A percentile compares a stretch with the other conserved stretches of the same genome.
phyloP scores from a whole-genome alignment of 805 yeast genomes.

The Kodamaea sagamina region DNA sequence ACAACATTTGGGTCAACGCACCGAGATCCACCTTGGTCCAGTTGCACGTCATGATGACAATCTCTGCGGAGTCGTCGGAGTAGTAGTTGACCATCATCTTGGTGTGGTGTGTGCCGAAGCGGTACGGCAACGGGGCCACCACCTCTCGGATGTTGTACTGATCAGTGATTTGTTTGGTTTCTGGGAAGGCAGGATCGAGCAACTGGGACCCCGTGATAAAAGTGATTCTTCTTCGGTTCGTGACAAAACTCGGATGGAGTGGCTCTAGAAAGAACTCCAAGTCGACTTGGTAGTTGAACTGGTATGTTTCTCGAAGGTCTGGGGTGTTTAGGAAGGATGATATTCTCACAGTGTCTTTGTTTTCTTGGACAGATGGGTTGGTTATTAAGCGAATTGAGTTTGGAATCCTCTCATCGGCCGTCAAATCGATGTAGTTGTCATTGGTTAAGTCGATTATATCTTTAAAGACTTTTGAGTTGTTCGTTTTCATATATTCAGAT shows the following conservation, averaged over 20 bases:
- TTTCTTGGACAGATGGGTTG: constrained; percentile 24
- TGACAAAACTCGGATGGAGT: constrained; percentile 27
- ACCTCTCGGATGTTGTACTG: constrained; percentile 32
- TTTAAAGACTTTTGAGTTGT: too few species aligned
- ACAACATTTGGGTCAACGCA: constrained; percentile 63
- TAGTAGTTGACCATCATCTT: constrained; percentile 65
- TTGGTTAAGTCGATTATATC: background rate
- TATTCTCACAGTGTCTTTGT: constrained; percentile 30
- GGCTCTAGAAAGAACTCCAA: constrained; percentile 39
- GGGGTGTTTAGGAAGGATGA: constrained; percentile 32
- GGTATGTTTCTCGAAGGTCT: constrained; percentile 38
- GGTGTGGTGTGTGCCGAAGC: constrained; percentile 59
- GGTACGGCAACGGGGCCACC: constrained; percentile 33
- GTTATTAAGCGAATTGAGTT: constrained; percentile 27
- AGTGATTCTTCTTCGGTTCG: constrained; percentile 23
- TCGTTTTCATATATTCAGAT: too few species aligned
- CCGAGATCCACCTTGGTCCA: constrained; percentile 54
- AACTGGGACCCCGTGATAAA: constrained; percentile 33
- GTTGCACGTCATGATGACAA: constrained; percentile 63
- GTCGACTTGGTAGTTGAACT: constrained; percentile 53
- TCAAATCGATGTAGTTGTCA: constrained; percentile 1
- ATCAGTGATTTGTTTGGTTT: constrained; percentile 15
- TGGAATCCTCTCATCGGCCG: background rate
- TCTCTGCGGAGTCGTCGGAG: constrained; percentile 45
- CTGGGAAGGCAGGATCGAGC: constrained; percentile 15